phyloP scores from a whole-genome alignment of 2,329 filamentous ascomycete species.

The Lasiodiplodia sp. region DNA sequence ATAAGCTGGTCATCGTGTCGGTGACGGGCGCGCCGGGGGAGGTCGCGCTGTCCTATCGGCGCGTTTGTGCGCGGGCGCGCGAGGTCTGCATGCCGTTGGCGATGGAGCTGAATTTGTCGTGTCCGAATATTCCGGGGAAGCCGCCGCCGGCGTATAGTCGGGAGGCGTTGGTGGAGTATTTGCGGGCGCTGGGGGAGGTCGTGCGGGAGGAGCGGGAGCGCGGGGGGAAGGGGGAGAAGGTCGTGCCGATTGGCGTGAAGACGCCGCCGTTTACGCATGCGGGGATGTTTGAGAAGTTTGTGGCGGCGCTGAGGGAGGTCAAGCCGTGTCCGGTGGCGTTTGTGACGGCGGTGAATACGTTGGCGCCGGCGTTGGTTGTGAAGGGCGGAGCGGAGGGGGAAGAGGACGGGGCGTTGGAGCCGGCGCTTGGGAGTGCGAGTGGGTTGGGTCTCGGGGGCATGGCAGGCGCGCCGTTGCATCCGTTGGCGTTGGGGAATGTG shows the following conservation, averaged over 20 bases:
- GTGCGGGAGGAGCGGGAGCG: conserved; percentile 63
- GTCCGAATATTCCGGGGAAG: conserved; percentile 74
- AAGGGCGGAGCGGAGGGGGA: background rate
- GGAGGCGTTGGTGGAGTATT: conserved; percentile 60
- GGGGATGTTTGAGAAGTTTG: conserved; percentile 67
- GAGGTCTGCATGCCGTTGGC: conserved; percentile 60
- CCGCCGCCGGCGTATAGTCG: conserved; percentile 75
- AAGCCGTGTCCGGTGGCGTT: conserved; percentile 63
- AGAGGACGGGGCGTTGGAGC: conserved; percentile 33
- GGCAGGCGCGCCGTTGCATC: conserved; percentile 75
- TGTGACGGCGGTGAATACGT: conserved; percentile 77
- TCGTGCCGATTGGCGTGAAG: conserved; percentile 70
- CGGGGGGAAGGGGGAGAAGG: background rate
- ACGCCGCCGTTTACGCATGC: conserved; percentile 78
- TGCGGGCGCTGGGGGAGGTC: conserved; percentile 55
- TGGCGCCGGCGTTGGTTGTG: conserved; percentile 72
- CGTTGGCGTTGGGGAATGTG: conserved; percentile 78
- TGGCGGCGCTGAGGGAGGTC: conserved; percentile 56
- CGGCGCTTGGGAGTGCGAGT: conserved; percentile 59
- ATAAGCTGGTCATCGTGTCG: conserved; percentile 72
- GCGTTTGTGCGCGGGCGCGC: conserved; percentile 51
- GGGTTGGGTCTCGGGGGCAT: conserved; percentile 71
- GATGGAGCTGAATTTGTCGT: conserved; percentile 80
- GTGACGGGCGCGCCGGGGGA: conserved; percentile 71
- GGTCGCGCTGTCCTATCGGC: conserved; percentile 63